phyloP scores from a whole-genome alignment of 345 rosid species.

The Gossypium anomalum region DNA sequence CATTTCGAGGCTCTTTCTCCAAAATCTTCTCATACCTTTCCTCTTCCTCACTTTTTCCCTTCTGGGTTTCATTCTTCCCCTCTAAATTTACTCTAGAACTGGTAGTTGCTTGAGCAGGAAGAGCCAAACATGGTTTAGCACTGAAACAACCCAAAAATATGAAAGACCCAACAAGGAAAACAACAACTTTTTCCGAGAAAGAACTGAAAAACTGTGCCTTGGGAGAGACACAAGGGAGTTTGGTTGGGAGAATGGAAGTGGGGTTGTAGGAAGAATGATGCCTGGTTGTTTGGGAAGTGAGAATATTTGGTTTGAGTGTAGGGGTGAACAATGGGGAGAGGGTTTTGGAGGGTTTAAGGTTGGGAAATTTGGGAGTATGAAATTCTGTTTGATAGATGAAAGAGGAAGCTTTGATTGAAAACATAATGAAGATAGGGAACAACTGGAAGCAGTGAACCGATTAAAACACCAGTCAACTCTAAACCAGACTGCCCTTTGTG shows the following conservation, averaged over 20 bases:
- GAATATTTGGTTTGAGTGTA: constrained; percentile 11
- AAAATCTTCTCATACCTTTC: constrained; percentile 56
- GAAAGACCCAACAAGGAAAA: constrained; percentile 56
- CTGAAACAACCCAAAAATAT: constrained; percentile 44
- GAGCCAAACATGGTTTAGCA: constrained; percentile 45
- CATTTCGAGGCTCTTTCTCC: constrained; percentile 62
- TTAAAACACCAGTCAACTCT: not conserved
- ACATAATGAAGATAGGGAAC: not conserved
- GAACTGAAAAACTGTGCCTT: constrained; percentile 19
- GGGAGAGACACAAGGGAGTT: constrained; percentile 23
- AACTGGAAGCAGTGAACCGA: not conserved
- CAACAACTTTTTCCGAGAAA: constrained; percentile 35
- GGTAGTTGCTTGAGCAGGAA: constrained; percentile 25
- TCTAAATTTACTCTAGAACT: constrained; percentile 20
- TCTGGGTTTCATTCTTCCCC: constrained; percentile 30
- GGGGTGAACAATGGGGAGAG: constrained; percentile 4
- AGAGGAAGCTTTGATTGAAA: constrained; percentile 1
- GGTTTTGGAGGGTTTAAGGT: constrained; percentile 8
- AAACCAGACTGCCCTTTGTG: not conserved
- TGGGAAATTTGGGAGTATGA: constrained; percentile 13
- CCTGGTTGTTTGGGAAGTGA: constrained; percentile 17
- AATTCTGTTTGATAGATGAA: not conserved
- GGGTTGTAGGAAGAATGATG: constrained; percentile 23
- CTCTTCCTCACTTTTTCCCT: constrained; percentile 41
- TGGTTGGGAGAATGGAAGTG: constrained; percentile 21